These are phyloP conservation scores for Eucalyptus viminalis DNA, from an alignment of 345 rosid species.

Conservation along the genomic window DNA sequence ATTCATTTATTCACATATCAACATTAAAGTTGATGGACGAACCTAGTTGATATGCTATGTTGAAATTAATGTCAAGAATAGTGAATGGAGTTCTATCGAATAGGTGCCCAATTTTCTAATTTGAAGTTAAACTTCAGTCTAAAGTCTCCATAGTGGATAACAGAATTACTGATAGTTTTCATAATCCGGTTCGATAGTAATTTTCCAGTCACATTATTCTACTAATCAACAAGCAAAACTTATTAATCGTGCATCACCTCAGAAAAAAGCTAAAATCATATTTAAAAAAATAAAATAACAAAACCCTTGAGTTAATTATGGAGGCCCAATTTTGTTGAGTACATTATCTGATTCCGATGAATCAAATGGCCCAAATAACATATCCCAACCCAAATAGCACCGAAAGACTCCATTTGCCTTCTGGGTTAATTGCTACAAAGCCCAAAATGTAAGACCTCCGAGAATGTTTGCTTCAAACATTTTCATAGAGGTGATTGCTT, in stretches of 20 bases:
- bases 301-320: neutral
- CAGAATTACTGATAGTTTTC: neutral
- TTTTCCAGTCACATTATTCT: neutral
- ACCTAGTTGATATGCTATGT: neutral
- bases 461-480: neutral
- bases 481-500: neutral
- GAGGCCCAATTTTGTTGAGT: neutral
- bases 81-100: neutral
- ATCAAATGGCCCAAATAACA: neutral
- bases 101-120: neutral
- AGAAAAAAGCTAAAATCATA: neutral
- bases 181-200: neutral
- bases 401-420: neutral
- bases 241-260: neutral
- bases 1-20: neutral
- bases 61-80: neutral
- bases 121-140: neutral
- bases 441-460: neutral
- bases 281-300: neutral
- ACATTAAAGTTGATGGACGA: neutral
- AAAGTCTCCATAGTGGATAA: neutral
- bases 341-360: neutral
- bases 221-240: neutral
- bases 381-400: neutral
- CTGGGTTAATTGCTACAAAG: neutral